Conservation (phyloP, 2,329 filamentous ascomycete genomes). For the Thyridium curvatum region DNA sequence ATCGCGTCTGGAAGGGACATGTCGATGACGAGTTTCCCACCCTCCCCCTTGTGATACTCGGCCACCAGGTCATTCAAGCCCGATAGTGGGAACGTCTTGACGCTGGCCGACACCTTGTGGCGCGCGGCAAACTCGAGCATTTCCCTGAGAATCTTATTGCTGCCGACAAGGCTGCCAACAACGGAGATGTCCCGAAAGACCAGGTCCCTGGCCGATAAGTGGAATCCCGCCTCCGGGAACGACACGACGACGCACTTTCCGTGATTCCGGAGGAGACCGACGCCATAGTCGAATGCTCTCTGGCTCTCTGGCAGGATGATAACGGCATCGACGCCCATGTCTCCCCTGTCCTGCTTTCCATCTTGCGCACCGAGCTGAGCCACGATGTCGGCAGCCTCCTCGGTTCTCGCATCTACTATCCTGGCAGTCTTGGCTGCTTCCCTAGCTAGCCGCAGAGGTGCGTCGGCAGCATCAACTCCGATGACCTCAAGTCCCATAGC, state of each 20-base stretch:
- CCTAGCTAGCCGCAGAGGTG: slow-evolving; percentile 23
- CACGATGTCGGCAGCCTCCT: slow-evolving; percentile 12
- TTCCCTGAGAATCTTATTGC: slow-evolving; percentile 29
- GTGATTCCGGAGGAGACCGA: slow-evolving; percentile 33
- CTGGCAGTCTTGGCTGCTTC: slow-evolving; percentile 20
- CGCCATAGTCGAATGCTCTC: slow-evolving; percentile 37
- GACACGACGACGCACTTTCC: slow-evolving; percentile 38
- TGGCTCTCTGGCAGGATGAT: slow-evolving; percentile 40
- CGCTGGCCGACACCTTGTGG: slow-evolving; percentile 22
- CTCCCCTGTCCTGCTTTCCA: slow-evolving; percentile 18
- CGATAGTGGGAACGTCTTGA: slow-evolving; percentile 25
- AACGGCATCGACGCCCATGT: slow-evolving; percentile 38
- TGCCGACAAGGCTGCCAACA: slow-evolving; percentile 32
- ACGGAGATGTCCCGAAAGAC: slow-evolving; percentile 37
- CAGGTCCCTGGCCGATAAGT: slow-evolving; percentile 31
- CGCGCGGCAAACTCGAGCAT: slow-evolving; percentile 29
- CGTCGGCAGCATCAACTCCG: slow-evolving; percentile 30
- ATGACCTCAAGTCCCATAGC: slow-evolving; percentile 23
- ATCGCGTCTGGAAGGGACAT: slow-evolving; percentile 12
- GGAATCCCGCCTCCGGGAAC: slow-evolving; percentile 35
- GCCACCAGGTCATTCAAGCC: slow-evolving; percentile 32
- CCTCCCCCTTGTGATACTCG: slow-evolving; percentile 33
- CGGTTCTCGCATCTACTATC: slow-evolving; percentile 30
- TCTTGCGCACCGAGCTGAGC: slow-evolving; percentile 25
- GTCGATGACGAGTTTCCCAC: slow-evolving; percentile 39